phyloP scores from a whole-genome alignment of 2,329 filamentous ascomycete genomes.

The Pezizomycotina sp. region DNA sequence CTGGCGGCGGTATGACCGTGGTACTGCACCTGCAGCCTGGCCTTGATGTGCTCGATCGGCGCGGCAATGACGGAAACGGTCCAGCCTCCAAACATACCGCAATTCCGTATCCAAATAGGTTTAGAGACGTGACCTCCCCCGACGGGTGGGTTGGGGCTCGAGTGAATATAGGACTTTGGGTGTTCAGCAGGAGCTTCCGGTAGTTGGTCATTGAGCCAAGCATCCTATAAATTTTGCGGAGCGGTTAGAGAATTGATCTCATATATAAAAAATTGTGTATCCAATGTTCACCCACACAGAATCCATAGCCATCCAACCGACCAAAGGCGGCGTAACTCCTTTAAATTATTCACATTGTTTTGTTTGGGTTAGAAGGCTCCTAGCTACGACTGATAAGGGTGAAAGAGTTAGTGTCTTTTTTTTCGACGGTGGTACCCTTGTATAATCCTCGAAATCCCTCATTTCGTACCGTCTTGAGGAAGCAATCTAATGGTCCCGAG shows the following conservation, averaged over 20 bases:
- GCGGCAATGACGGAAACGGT: constrained; percentile 89
- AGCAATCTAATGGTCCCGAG: constrained; percentile 68
- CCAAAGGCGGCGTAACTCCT: constrained; percentile 67
- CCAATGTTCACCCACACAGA: constrained; percentile 35
- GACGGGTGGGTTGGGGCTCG: constrained; percentile 28
- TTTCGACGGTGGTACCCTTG: constrained; percentile 44
- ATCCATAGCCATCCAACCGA: constrained; percentile 99
- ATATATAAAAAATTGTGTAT: constrained; percentile 2
- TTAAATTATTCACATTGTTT: neutral
- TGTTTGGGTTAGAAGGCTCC: no score
- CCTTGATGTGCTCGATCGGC: constrained; percentile 89
- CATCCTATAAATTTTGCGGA: constrained; percentile 40
- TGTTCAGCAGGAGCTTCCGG: constrained; percentile 61
- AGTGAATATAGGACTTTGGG: constrained; percentile 26
- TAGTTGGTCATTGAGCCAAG: constrained; percentile 83
- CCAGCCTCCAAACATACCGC: constrained; percentile 68
- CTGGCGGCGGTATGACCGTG: constrained; percentile 38
- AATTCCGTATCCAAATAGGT: constrained; percentile 65
- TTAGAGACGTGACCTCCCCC: constrained; percentile 39
- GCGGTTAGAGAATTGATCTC: neutral
- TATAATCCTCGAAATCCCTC: constrained; percentile 78
- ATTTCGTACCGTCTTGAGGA: constrained; percentile 65
- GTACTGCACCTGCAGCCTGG: constrained; percentile 87
- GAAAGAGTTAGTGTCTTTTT: constrained; percentile 1
- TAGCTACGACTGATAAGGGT: neutral